A percentile compares a stretch with the other conserved stretches of the same genome.
Evolutionary conservation across 1,139 yeast genomes (phyloP).

Genomic region (Kodamaea sp.): DNA sequence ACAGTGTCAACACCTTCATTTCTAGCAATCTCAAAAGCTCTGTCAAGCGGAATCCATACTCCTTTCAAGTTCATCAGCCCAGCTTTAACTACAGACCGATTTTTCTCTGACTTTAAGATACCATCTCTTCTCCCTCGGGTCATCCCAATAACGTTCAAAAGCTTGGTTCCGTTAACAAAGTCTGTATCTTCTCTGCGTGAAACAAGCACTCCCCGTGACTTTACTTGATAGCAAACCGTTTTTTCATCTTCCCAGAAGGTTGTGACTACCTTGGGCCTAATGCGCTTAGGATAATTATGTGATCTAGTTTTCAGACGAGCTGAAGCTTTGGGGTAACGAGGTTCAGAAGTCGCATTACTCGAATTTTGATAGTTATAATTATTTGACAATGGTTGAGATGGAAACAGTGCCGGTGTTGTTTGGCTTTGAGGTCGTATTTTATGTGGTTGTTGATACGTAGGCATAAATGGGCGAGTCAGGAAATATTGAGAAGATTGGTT

Average conservation of each 20-base stretch:
- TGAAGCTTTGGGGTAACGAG: constrained; percentile 8
- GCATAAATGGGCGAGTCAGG: no score
- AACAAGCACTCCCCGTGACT: constrained; percentile 42
- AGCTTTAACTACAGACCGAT: constrained; percentile 44
- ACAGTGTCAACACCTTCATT: constrained; percentile 41
- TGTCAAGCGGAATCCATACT: constrained; percentile 55
- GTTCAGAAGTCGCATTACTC: not conserved
- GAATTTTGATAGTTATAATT: no score
- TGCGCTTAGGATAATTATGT: constrained; percentile 9
- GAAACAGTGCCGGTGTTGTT: no score
- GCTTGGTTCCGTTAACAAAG: constrained; percentile 53
- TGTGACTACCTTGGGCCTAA: constrained; percentile 42
- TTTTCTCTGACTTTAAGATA: constrained; percentile 46
- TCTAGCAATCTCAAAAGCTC: constrained; percentile 51
- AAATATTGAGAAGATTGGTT: no score
- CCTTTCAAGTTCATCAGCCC: constrained; percentile 56
- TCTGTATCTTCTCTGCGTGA: constrained; percentile 51
- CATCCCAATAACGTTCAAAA: constrained; percentile 54
- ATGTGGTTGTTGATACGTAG: no score
- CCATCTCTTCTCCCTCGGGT: constrained; percentile 58
- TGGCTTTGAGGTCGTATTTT: no score
- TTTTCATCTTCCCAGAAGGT: constrained; percentile 48
- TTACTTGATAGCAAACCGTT: constrained; percentile 49
- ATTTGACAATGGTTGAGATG: no score
- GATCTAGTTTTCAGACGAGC: constrained; percentile 4